Conservation (phyloP, 768 basidiomycete species). For the Crucibulum laeve region DNA sequence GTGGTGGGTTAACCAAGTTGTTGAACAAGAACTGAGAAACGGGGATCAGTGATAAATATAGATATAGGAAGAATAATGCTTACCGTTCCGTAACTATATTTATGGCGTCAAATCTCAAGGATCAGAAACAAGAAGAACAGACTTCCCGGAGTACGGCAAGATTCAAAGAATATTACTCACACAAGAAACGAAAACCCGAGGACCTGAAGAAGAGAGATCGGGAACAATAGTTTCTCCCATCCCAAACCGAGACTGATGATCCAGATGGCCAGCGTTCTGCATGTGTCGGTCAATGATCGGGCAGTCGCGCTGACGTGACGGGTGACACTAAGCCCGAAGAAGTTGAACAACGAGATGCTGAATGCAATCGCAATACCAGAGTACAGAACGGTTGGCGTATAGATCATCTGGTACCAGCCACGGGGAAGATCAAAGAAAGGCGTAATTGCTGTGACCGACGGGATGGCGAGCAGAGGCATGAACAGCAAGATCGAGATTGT, state of each 20-base stretch:
- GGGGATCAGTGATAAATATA: slow-evolving; percentile 4
- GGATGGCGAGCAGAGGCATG: slow-evolving; percentile 76
- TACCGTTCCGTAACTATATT: slow-evolving; percentile 78
- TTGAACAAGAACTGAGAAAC: slow-evolving; percentile 79
- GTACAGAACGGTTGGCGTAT: slow-evolving; percentile 67
- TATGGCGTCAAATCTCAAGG: not conserved
- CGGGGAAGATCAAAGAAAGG: slow-evolving; percentile 85
- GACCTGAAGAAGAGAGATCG: slow-evolving; percentile 79
- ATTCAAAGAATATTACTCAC: slow-evolving; percentile 42
- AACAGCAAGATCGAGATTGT: slow-evolving; percentile 70
- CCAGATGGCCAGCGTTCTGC: slow-evolving; percentile 96
- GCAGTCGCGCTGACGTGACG: slow-evolving; percentile 90
- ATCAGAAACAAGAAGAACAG: not conserved
- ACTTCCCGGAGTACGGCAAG: not conserved
- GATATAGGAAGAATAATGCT: slow-evolving; percentile 16
- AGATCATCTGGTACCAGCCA: slow-evolving; percentile 86
- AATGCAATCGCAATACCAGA: slow-evolving; percentile 67
- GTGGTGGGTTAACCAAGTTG: slow-evolving; percentile 64
- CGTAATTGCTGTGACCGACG: slow-evolving; percentile 56
- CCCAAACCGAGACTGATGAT: slow-evolving; percentile 82
- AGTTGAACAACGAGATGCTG: slow-evolving; percentile 82
- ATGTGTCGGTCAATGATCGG: slow-evolving; percentile 89
- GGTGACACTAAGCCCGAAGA: slow-evolving; percentile 90
- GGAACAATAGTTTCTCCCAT: slow-evolving; percentile 85
- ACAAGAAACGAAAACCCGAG: slow-evolving; percentile 85